Base-by-base conservation (phyloP, 192 early-diverging fungal genomes). In the Rhizoclosmatium globosum region DNA sequence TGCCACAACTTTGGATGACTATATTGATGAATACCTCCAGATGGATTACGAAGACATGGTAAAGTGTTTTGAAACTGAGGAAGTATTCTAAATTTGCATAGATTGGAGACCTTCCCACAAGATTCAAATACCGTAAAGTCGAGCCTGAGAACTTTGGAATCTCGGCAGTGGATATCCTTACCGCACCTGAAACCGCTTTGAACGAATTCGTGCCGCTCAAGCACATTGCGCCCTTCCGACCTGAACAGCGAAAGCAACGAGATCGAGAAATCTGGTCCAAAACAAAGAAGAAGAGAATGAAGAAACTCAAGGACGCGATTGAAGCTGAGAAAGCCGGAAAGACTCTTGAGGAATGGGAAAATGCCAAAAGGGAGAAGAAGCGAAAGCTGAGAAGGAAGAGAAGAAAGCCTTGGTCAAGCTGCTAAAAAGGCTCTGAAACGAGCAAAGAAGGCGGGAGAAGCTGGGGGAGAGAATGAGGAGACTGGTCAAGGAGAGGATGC, bases 61-160 rank as follows among this genome's bases (percentile, higher is more conserved):
- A 60, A 59, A 31, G 38, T 78, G 19, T 50, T 74, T 39, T 77
- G 7, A 53, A 53, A 53, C 17, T 13, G 6, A 17, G 17, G 6
- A 7, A 53, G 6, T 13, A 17, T 53, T 13, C 50, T 44, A 67
- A 76, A 19, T n/a, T 7, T 43, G n/a, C 60, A 82, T 62, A 83
- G 83, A 88, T 94, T 72, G 95, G 92, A 68, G 95, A 93, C 76
- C 57, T 94, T 41, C 92, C 95, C 2, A 95, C 94, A 3, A 88
- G 96, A 68, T 99, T 98, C 87, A 95, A 94, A 78, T 99, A 99
- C 87, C 84, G 88, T n/a, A 89, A 95, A 83, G 94, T 94, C 13
- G 89, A 92, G 73, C 69, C 92, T 0, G 91, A 93, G 9, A 84
- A 85, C 69, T 98, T 89, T 77, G 95, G 95, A 31, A 82, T 99